These are phyloP conservation scores for Linnemannia elongata DNA, from an alignment of 192 early-diverging fungal species.

Conservation along the genomic window DNA sequence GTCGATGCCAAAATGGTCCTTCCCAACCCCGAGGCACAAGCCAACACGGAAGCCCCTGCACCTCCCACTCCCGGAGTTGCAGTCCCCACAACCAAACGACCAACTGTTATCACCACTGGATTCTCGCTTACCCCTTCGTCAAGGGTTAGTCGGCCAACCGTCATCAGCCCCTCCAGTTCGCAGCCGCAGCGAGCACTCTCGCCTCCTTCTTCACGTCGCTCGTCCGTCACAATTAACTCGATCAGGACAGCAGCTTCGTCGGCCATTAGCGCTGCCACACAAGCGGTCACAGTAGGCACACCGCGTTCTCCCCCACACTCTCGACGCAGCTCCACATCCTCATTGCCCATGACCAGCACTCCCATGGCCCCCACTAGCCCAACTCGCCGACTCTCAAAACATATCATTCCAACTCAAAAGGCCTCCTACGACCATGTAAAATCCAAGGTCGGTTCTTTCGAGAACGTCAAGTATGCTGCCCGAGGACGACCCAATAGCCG, in stretches of 20 bases:
- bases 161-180: background rate
- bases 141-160: background rate
- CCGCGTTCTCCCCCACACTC: constrained; percentile 16
- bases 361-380: constrained; percentile 19
- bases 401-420: constrained; percentile 53
- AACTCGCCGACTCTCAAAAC: constrained; percentile 38
- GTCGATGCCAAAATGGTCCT: constrained; percentile 39
- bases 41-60: background rate
- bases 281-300: background rate
- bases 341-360: constrained; percentile 18
- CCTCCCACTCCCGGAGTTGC: constrained; percentile 1
- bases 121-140: background rate
- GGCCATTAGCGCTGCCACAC: background rate
- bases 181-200: constrained; percentile 11
- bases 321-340: constrained; percentile 21
- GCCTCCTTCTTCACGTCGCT: constrained; percentile 15
- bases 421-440: constrained; percentile 32
- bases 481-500: constrained; percentile 25
- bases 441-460: constrained; percentile 60
- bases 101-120: background rate
- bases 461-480: constrained; percentile 43
- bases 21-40: background rate
- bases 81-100: background rate
- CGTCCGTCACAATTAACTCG: background rate
- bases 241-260: background rate